These are phyloP conservation scores for Excoecaria agallocha DNA, from an alignment of 345 rosid genomes.

Conservation along the genomic window DNA sequence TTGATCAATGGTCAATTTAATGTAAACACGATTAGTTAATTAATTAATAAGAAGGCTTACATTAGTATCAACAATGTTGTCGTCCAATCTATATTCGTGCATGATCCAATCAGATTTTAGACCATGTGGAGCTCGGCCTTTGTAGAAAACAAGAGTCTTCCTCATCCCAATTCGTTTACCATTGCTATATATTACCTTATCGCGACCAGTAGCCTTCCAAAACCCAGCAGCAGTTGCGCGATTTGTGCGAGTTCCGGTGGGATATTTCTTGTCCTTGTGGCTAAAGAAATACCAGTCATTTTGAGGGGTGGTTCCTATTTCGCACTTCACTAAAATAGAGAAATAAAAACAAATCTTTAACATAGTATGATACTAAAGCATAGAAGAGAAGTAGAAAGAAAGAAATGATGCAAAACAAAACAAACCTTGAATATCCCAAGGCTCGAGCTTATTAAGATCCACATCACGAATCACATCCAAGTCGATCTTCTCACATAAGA, in stretches of 20 bases:
- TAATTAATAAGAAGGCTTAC: conserved; percentile 15
- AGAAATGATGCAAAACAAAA: too few species aligned
- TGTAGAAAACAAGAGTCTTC: conserved; percentile 77
- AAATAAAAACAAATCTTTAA: background rate
- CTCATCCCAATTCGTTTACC: conserved; percentile 67
- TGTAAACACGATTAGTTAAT: background rate
- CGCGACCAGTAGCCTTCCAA: conserved; percentile 90
- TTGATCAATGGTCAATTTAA: background rate
- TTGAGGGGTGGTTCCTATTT: conserved; percentile 77
- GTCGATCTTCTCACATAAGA: conserved; percentile 60
- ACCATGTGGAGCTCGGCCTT: conserved; percentile 85
- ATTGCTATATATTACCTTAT: conserved; percentile 61
- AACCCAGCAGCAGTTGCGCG: conserved; percentile 79
- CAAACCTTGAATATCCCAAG: conserved; percentile 90
- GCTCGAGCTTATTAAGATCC: conserved; percentile 87
- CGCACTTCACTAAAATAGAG: conserved; percentile 55
- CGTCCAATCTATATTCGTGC: conserved; percentile 80
- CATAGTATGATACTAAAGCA: background rate
- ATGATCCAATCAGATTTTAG: conserved; percentile 85
- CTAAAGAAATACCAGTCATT: conserved; percentile 87
- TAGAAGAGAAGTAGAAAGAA: too few species aligned
- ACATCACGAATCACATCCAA: conserved; percentile 75
- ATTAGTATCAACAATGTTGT: conserved; percentile 36
- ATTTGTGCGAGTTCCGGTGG: conserved; percentile 78
- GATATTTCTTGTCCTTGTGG: conserved; percentile 82